phyloP scores from a whole-genome alignment of 306 rosid genomes.

The Albizia julibrissin region DNA sequence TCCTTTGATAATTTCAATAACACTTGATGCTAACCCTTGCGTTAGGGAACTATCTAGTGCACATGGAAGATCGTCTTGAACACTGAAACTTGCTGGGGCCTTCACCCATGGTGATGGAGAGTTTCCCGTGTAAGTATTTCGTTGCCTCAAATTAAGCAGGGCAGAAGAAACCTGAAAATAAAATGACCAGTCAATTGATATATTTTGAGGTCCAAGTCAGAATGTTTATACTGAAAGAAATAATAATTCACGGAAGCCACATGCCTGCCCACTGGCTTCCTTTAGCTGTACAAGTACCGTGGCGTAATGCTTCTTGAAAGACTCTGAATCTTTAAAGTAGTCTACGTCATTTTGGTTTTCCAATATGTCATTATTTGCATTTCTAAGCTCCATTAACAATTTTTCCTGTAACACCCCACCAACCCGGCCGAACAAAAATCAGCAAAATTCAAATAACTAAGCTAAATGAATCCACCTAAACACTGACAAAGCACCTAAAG shows the following conservation, averaged over 20 bases:
- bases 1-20: slow-evolving; percentile 66
- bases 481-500: slow-evolving; percentile 20
- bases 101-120: slow-evolving; percentile 57
- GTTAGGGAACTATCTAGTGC: slow-evolving; percentile 53
- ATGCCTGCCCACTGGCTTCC: slow-evolving; percentile 98
- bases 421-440: neutral
- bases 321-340: slow-evolving; percentile 52
- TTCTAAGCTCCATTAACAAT: slow-evolving; percentile 59
- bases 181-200: slow-evolving; percentile 33
- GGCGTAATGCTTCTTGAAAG: slow-evolving; percentile 71
- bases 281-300: slow-evolving; percentile 92
- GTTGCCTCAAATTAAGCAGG: slow-evolving; percentile 71
- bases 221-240: slow-evolving; percentile 19
- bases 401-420: slow-evolving; percentile 43
- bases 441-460: neutral
- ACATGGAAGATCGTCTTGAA: slow-evolving; percentile 46
- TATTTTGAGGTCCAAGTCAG: slow-evolving; percentile 30
- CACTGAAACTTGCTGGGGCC: slow-evolving; percentile 42
- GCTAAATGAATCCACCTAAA: slow-evolving; percentile 9
- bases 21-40: slow-evolving; percentile 64
- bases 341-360: slow-evolving; percentile 55
- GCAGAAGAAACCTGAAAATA: slow-evolving; percentile 77
- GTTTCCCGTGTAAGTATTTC: slow-evolving; percentile 64
- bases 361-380: slow-evolving; percentile 48
- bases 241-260: slow-evolving; percentile 77